A percentile compares a stretch with the other conserved stretches of the same genome.
phyloP scores from a whole-genome alignment of 148 eudicot species.

The Amaranthus hypochondriacus region DNA sequence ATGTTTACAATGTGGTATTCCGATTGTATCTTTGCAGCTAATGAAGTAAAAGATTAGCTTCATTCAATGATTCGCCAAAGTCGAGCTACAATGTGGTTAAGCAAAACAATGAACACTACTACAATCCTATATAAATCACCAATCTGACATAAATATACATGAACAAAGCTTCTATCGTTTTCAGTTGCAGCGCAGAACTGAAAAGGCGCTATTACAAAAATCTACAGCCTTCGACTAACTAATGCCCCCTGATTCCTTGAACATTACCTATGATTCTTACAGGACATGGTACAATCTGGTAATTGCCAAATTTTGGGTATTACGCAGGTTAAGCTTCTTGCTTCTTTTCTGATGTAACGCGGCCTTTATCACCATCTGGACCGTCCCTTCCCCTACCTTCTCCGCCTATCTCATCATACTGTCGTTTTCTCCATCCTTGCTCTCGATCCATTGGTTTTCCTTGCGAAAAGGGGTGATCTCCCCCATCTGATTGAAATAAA shows the following conservation, averaged over 20 bases:
- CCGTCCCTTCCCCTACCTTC: slow-evolving; percentile 34
- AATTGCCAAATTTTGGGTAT: slow-evolving; percentile 12
- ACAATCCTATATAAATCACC: slow-evolving; percentile 19
- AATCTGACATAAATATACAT: slow-evolving; percentile 21
- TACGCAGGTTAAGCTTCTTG: slow-evolving; percentile 19
- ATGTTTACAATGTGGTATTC: not conserved
- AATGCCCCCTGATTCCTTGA: not conserved
- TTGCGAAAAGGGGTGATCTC: slow-evolving; percentile 37
- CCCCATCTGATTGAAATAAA: slow-evolving; percentile 42
- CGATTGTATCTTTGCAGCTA: not conserved
- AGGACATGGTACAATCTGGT: slow-evolving; percentile 26
- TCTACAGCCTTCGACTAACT: slow-evolving; percentile 31
- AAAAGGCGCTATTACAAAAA: slow-evolving; percentile 18
- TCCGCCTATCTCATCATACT: slow-evolving; percentile 37
- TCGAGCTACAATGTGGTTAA: not conserved
- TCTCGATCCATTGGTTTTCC: slow-evolving; percentile 39
- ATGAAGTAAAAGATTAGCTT: not conserved
- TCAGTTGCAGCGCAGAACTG: slow-evolving; percentile 24
- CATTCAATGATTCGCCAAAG: not conserved
- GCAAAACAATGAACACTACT: slow-evolving; percentile 13
- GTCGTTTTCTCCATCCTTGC: slow-evolving; percentile 40
- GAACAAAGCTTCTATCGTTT: slow-evolving; percentile 16
- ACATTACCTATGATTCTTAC: slow-evolving; percentile 29
- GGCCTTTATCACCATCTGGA: slow-evolving; percentile 37
- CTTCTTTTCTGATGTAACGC: slow-evolving; percentile 29